phyloP scores from a whole-genome alignment of 345 rosid genomes.

The Euphorbia pulcherrima region DNA sequence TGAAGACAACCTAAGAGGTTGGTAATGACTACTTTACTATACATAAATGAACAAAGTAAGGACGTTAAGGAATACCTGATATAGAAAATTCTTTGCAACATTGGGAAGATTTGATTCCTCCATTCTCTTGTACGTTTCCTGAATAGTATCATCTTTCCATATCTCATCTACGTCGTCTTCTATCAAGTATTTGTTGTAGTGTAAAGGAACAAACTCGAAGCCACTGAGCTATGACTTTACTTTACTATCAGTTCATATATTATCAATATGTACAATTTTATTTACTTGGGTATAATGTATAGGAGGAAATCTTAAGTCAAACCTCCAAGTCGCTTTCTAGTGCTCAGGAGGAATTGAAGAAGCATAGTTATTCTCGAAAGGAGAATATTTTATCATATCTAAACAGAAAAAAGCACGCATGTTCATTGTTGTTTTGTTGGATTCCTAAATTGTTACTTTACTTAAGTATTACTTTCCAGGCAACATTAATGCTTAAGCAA shows the following conservation, averaged over 20 bases:
- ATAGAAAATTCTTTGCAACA: conserved; percentile 53
- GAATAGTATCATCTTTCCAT: conserved; percentile 60
- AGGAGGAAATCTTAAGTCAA: conserved; percentile 68
- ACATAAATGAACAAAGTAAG: too few relatives aligned
- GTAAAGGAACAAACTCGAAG: conserved; percentile 64
- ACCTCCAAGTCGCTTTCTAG: conserved; percentile 55
- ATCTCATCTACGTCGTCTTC: conserved; percentile 58
- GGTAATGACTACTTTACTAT: too few relatives aligned
- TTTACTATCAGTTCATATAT: background rate
- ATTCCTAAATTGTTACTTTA: background rate
- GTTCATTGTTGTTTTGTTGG: conserved; percentile 1
- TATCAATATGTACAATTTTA: background rate
- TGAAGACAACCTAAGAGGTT: background rate
- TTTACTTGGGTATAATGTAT: conserved; percentile 13
- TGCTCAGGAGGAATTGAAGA: conserved; percentile 74
- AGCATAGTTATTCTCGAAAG: conserved; percentile 61
- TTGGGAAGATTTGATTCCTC: conserved; percentile 45
- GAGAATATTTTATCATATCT: conserved; percentile 79
- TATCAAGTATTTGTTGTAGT: too few relatives aligned
- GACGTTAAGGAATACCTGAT: conserved; percentile 31
- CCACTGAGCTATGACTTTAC: conserved; percentile 51
- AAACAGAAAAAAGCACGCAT: conserved; percentile 90
- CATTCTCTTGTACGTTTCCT: conserved; percentile 60
- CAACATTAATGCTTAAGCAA: too few relatives aligned
- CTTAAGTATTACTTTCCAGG: conserved; percentile 7